Conservation (phyloP, 1,284 basidiomycete genomes). For the Ustilago tritici region DNA sequence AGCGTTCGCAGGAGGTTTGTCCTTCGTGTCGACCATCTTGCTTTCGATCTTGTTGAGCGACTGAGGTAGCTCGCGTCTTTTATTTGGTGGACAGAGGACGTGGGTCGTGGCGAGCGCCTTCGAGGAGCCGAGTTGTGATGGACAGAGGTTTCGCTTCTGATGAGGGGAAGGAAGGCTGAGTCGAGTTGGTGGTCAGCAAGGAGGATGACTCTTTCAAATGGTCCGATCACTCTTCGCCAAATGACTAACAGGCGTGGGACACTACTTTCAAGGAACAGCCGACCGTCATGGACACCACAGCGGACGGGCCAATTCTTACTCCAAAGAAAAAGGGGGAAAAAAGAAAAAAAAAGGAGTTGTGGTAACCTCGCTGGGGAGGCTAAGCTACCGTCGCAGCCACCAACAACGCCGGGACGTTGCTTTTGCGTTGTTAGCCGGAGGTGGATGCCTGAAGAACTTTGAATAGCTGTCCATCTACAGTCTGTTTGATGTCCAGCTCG, state of each 20-base stretch:
- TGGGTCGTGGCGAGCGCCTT: not conserved
- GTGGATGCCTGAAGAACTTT: not conserved
- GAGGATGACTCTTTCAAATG: not conserved
- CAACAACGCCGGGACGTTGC: not conserved
- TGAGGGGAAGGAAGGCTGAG: not conserved
- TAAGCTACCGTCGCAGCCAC: not conserved
- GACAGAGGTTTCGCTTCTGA: not conserved
- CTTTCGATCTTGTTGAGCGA: not conserved
- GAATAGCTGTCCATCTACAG: too few species aligned
- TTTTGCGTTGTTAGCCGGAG: not conserved
- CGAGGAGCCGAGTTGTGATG: not conserved
- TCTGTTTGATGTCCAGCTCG: not conserved
- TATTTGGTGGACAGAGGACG: not conserved
- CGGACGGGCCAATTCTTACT: conserved; percentile 1
- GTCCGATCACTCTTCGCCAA: not conserved
- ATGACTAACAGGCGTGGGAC: not conserved
- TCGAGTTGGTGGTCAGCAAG: not conserved
- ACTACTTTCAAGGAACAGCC: conserved; percentile 2
- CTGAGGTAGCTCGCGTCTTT: too few species aligned
- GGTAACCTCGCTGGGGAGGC: conserved; percentile 1
- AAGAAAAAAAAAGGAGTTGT: not conserved
- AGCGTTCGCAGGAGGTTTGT: conserved; percentile 13
- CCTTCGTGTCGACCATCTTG: conserved; percentile 28
- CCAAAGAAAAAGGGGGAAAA: not conserved
- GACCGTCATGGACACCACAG: not conserved